phyloP scores from a whole-genome alignment of 1,139 yeast species.

The Arxiozyma bovina region DNA sequence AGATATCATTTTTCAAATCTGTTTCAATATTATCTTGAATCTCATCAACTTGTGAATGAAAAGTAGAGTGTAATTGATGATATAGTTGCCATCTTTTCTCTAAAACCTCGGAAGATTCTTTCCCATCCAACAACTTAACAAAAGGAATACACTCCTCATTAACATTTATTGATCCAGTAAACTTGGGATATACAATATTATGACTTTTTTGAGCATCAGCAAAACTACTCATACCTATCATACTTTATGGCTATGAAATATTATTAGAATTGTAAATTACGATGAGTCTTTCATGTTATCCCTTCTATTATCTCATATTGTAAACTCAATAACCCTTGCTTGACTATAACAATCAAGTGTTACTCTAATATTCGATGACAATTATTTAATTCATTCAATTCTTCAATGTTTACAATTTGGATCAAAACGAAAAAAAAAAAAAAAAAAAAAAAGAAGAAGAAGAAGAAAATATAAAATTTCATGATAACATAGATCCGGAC shows the following conservation, averaged over 20 bases:
- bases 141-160: constrained; percentile 28
- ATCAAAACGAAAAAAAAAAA: background rate
- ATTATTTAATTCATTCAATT: too few species aligned
- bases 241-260: background rate
- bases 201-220: constrained; percentile 29
- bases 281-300: background rate
- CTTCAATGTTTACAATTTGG: background rate
- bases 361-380: background rate
- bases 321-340: background rate
- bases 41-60: constrained; percentile 26
- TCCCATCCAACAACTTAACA: constrained; percentile 33
- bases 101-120: constrained; percentile 29
- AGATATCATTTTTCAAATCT: constrained; percentile 23
- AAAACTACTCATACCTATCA: constrained; percentile 11
- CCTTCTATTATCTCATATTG: background rate
- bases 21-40: constrained; percentile 25
- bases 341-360: background rate
- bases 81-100: constrained; percentile 33
- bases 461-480: too few species aligned
- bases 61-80: constrained; percentile 27
- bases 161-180: constrained; percentile 6
- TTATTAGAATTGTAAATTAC: background rate
- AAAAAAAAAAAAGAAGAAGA: too few species aligned
- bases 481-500: too few species aligned
- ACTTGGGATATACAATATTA: constrained; percentile 18